Conservation (phyloP, 805 yeast species). For the Sugiyamaella marilandica region DNA sequence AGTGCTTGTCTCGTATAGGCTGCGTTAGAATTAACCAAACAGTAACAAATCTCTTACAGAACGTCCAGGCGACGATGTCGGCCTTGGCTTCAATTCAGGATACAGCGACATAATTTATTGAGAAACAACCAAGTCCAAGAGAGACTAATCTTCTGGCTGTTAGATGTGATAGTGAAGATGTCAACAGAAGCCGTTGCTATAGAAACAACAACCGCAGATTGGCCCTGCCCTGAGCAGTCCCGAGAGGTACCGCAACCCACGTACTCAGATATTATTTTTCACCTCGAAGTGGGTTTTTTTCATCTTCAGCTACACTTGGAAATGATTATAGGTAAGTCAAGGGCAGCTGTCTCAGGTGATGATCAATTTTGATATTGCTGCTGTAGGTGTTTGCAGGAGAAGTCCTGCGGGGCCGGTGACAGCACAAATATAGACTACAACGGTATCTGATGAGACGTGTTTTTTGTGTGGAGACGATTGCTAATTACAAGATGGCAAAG, state of each 20-base stretch:
- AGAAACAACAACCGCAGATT: not conserved
- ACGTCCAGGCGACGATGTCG: not conserved
- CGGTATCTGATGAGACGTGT: slow-evolving; percentile 76
- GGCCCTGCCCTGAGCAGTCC: no score
- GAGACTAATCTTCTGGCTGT: not conserved
- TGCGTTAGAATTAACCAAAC: not conserved
- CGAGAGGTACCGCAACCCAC: no score
- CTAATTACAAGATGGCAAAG: slow-evolving; percentile 11
- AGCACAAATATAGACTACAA: slow-evolving; percentile 79
- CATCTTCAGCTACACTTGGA: not conserved
- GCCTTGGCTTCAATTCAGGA: not conserved
- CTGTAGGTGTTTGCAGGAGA: slow-evolving; percentile 17
- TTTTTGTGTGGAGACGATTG: not conserved
- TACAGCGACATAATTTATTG: not conserved
- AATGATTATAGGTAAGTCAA: not conserved
- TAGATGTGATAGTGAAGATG: not conserved
- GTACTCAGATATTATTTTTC: not conserved
- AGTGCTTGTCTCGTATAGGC: slow-evolving; percentile 1
- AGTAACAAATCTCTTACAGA: not conserved
- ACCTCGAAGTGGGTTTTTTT: not conserved
- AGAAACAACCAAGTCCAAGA: not conserved
- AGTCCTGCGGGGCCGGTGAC: slow-evolving; percentile 16
- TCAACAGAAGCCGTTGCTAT: not conserved
- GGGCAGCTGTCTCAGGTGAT: slow-evolving; percentile 6
- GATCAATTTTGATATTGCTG: slow-evolving; percentile 11